These are phyloP conservation scores for Nemania serpens DNA, from an alignment of 2,329 filamentous ascomycete genomes.

Conservation along the genomic window DNA sequence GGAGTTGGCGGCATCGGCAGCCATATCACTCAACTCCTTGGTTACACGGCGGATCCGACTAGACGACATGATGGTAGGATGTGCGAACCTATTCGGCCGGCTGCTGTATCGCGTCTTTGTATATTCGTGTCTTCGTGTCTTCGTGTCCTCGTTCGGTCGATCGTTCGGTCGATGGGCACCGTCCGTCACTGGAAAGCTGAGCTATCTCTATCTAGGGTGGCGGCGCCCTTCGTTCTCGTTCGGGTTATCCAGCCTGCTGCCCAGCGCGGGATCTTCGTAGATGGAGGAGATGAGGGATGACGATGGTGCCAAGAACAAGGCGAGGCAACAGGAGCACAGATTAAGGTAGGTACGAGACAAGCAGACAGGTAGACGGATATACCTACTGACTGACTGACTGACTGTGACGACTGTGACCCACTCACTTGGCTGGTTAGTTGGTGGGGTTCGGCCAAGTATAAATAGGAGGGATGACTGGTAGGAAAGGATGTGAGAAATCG, in stretches of 20 bases:
- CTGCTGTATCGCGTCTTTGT: background rate
- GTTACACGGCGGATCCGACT: slow-evolving; percentile 65
- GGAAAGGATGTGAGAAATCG: too few species aligned
- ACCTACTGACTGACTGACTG: background rate
- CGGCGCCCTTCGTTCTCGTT: background rate
- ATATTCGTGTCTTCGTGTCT: too few species aligned
- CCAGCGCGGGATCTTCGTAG: too few species aligned
- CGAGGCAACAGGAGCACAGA: background rate
- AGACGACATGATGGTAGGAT: slow-evolving; percentile 48
- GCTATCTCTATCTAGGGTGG: background rate
- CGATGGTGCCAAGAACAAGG: background rate
- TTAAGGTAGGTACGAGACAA: background rate
- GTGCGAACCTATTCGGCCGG: too few species aligned
- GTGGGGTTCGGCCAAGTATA: too few species aligned
- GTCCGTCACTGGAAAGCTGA: background rate
- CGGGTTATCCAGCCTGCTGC: too few species aligned
- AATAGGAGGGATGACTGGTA: too few species aligned
- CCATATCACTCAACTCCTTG: slow-evolving; percentile 79
- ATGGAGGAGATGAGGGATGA: background rate
- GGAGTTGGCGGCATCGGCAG: slow-evolving; percentile 69
- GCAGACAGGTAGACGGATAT: too few species aligned
- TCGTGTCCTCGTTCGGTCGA: background rate
- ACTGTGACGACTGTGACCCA: background rate
- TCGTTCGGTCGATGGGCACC: background rate
- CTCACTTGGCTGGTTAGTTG: background rate